These are phyloP conservation scores for Kwoniella mangroviensis DNA, from an alignment of 768 basidiomycete species.

Conservation along the genomic window DNA sequence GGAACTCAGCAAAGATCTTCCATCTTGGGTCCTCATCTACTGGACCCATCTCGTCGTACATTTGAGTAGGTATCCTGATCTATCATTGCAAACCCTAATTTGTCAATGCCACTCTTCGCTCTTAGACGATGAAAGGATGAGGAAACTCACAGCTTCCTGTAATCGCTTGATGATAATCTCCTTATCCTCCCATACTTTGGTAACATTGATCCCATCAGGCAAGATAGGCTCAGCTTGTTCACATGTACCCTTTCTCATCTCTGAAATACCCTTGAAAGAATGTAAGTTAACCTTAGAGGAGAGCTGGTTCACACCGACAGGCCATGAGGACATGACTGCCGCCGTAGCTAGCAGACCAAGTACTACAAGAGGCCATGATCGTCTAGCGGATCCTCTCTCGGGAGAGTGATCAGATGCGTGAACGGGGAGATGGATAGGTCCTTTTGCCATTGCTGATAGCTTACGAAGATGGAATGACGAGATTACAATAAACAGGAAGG, in stretches of 20 bases:
- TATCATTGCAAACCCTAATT: background rate
- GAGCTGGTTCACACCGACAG: background rate
- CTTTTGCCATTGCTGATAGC: conserved; percentile 21
- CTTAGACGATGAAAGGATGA: too few relatives aligned
- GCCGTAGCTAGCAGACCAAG: conserved; percentile 23
- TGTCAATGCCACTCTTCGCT: too few relatives aligned
- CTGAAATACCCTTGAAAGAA: background rate
- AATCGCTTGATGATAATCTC: conserved; percentile 45
- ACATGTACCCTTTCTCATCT: conserved; percentile 17
- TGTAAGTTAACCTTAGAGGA: background rate
- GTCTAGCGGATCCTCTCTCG: conserved; percentile 1
- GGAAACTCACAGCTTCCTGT: conserved; percentile 36
- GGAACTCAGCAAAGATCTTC: conserved; percentile 46
- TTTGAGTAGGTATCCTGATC: conserved; percentile 48
- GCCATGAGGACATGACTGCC: conserved; percentile 10
- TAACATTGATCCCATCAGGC: conserved; percentile 30
- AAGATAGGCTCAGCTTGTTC: conserved; percentile 30
- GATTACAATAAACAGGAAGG: background rate
- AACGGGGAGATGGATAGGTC: conserved; percentile 28
- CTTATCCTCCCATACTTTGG: conserved; percentile 35
- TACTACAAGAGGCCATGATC: conserved; percentile 25
- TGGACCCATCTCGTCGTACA: conserved; percentile 54
- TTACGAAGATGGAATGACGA: background rate
- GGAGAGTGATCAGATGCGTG: conserved; percentile 9
- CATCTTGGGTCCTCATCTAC: conserved; percentile 46